phyloP scores from a whole-genome alignment of 176 grass and related monocot species.

The Cocos nucifera region DNA sequence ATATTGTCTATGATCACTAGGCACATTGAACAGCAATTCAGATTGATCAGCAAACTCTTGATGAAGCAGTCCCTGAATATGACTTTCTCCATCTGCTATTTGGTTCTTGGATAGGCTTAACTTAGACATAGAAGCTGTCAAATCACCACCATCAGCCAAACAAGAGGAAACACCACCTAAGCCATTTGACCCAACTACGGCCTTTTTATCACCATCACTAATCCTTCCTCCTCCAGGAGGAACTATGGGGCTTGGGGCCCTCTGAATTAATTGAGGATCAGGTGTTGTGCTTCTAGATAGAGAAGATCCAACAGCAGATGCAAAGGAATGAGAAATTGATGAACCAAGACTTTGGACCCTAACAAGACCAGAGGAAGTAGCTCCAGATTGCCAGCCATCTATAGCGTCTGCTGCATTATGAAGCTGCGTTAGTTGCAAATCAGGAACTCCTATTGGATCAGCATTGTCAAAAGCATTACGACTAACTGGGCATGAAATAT shows the following conservation, averaged over 20 bases:
- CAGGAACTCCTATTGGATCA: not conserved
- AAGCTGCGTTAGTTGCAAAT: not conserved
- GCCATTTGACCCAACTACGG: not conserved
- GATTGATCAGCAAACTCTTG: no score
- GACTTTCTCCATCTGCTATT: conserved; percentile 1
- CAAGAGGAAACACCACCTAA: not conserved
- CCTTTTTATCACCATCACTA: not conserved
- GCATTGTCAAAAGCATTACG: not conserved
- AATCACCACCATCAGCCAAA: conserved; percentile 1
- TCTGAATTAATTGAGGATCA: no score
- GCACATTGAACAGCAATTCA: no score
- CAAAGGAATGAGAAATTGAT: conserved; percentile 9
- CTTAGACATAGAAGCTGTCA: not conserved
- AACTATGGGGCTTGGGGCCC: no score
- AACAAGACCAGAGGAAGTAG: conserved; percentile 3
- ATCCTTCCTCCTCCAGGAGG: no score
- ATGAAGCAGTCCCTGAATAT: not conserved
- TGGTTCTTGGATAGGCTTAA: conserved; percentile 7
- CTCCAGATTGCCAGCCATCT: conserved; percentile 5
- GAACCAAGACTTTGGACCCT: conserved; percentile 11
- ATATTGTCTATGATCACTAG: no score
- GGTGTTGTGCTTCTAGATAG: no score
- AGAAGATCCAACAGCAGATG: no score
- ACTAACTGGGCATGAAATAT: conserved; percentile 11
- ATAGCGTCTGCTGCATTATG: not conserved